Conservation (phyloP, 2,329 filamentous ascomycete genomes). For the Neofusicoccum cordaticola region DNA sequence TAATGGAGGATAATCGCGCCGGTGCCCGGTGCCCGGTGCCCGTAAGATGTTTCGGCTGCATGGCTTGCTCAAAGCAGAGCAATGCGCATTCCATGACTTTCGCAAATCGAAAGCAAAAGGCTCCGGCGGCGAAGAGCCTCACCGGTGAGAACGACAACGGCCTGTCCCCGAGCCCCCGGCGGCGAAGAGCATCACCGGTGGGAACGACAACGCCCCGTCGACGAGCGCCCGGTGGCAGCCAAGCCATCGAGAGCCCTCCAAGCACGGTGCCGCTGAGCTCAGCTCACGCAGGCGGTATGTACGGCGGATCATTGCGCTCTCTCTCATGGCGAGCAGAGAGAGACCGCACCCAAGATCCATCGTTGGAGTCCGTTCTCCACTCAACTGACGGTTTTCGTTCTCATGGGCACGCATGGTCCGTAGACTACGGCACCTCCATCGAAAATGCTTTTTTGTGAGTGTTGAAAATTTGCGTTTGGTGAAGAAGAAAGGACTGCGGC, state of each 20-base stretch:
- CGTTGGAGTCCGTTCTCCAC: slow-evolving; percentile 49
- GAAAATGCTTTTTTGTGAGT: slow-evolving; percentile 60
- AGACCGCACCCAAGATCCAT: slow-evolving; percentile 60
- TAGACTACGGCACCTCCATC: slow-evolving; percentile 44
- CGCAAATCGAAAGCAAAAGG: too few relatives aligned
- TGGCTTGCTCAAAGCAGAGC: too few relatives aligned
- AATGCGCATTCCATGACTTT: too few relatives aligned
- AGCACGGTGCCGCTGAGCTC: not conserved
- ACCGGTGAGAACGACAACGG: not conserved
- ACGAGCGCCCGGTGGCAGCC: not conserved
- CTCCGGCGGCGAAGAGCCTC: too few relatives aligned
- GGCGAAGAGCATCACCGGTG: too few relatives aligned
- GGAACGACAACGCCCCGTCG: not conserved
- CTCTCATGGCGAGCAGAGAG: slow-evolving; percentile 49
- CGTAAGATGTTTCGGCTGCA: too few relatives aligned
- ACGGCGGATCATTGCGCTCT: slow-evolving; percentile 60
- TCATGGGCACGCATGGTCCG: slow-evolving; percentile 48
- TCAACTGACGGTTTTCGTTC: slow-evolving; percentile 58
- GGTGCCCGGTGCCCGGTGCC: too few relatives aligned
- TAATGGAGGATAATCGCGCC: not conserved
- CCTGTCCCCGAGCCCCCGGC: not conserved
- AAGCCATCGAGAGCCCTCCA: not conserved
- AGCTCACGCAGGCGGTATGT: slow-evolving; percentile 35
- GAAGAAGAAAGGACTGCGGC: slow-evolving; percentile 36
- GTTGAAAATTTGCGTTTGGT: slow-evolving; percentile 56